Percentiles rank a stretch among this genome's conserved stretches.
Conservation (phyloP, 495 filamentous ascomycete species). For the Tuber brumale region DNA sequence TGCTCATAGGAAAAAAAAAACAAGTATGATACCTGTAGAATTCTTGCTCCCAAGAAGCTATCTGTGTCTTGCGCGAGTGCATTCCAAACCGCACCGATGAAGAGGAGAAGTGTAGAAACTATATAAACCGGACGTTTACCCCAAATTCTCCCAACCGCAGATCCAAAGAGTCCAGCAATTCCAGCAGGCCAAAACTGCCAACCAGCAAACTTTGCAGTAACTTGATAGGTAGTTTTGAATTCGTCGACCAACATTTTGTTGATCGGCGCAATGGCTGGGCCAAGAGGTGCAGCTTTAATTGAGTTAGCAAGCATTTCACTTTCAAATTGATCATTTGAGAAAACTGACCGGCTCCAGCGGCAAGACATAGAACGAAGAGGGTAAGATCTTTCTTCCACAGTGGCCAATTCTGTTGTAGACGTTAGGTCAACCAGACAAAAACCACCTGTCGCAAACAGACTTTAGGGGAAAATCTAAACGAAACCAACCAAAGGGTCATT, state of each 20-base stretch:
- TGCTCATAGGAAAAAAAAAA: slow-evolving; percentile 3
- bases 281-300: slow-evolving; percentile 31
- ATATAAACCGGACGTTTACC: slow-evolving; percentile 61
- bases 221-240: slow-evolving; percentile 44
- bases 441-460: not conserved
- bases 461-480: not conserved
- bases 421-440: slow-evolving; percentile 26
- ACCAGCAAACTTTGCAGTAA: slow-evolving; percentile 45
- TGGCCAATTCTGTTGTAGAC: slow-evolving; percentile 46
- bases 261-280: slow-evolving; percentile 43
- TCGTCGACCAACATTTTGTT: slow-evolving; percentile 44
- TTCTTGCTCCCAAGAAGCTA: slow-evolving; percentile 53
- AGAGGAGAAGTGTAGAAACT: slow-evolving; percentile 52
- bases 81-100: slow-evolving; percentile 57
- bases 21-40: slow-evolving; percentile 36
- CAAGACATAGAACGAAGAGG: slow-evolving; percentile 51
- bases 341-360: slow-evolving; percentile 47
- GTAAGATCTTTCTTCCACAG: slow-evolving; percentile 52
- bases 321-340: not conserved
- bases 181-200: slow-evolving; percentile 52
- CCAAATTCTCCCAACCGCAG: slow-evolving; percentile 58
- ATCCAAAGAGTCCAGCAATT: slow-evolving; percentile 54
- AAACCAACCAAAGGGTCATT: slow-evolving; percentile 51
- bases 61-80: slow-evolving; percentile 51
- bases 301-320: not conserved